Percentiles rank a stretch among this genome's conserved stretches.
Evolutionary conservation across 768 basidiomycete genomes (phyloP).

Genomic region (Leucocoprinus birnbaumii): DNA sequence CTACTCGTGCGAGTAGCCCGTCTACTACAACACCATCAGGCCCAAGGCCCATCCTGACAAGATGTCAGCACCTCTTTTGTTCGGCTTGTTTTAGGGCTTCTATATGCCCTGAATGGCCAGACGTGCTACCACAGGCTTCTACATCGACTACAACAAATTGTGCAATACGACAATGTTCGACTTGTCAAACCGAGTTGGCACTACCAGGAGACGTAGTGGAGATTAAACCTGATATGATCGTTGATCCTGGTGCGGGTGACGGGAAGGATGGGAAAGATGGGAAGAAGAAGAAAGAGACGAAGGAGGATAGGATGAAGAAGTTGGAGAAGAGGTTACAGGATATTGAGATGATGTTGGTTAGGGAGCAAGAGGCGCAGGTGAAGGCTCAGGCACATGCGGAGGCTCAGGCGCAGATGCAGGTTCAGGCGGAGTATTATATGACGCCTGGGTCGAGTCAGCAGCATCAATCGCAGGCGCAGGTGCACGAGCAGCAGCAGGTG

Average conservation of each 20-base stretch:
- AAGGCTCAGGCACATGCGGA: background rate
- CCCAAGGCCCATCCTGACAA: slow-evolving; percentile 73
- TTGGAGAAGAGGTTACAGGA: slow-evolving; percentile 68
- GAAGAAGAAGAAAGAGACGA: slow-evolving; percentile 28
- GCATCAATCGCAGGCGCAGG: too few species aligned
- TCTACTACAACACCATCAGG: slow-evolving; percentile 21
- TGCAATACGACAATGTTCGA: slow-evolving; percentile 67
- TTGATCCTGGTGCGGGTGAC: slow-evolving; percentile 27
- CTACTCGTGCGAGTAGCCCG: slow-evolving; percentile 77
- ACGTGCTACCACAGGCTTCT: slow-evolving; percentile 48
- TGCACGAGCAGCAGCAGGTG: too few species aligned
- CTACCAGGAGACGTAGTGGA: slow-evolving; percentile 75
- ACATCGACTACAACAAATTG: too few species aligned
- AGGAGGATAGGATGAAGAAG: slow-evolving; percentile 44
- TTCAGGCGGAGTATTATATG: background rate
- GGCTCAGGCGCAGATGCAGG: background rate
- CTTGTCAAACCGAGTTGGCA: slow-evolving; percentile 68
- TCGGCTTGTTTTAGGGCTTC: slow-evolving; percentile 75
- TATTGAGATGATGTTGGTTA: slow-evolving; percentile 19
- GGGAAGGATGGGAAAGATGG: slow-evolving; percentile 29
- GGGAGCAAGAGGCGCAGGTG: background rate
- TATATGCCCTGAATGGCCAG: slow-evolving; percentile 83
- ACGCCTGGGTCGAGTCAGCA: background rate
- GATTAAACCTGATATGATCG: slow-evolving; percentile 57
- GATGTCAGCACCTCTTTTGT: slow-evolving; percentile 95